phyloP scores from a whole-genome alignment of 1,139 yeast species.

The Scheffersomyces cryptocercus region DNA sequence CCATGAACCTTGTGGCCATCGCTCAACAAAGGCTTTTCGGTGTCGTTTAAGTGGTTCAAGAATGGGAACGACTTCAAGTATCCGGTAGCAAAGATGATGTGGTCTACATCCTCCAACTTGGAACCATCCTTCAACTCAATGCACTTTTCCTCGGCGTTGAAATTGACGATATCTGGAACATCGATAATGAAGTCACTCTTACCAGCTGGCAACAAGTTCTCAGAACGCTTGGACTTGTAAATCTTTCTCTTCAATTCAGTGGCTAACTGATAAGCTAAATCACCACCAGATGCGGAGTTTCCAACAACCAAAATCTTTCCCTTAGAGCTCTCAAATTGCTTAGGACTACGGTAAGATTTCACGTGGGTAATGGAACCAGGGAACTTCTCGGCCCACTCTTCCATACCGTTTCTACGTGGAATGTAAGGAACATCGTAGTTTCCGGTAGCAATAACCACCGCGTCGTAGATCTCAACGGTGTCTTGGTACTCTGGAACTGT shows the following conservation, averaged over 20 bases:
- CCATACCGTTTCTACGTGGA: slow-evolving; percentile 56
- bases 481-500: slow-evolving; percentile 7
- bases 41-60: slow-evolving; percentile 9
- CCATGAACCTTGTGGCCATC: slow-evolving; percentile 49
- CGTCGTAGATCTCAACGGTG: slow-evolving; percentile 36
- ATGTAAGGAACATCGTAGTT: slow-evolving; percentile 56
- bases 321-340: slow-evolving; percentile 39
- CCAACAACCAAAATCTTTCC: slow-evolving; percentile 56
- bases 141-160: slow-evolving; percentile 24
- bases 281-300: slow-evolving; percentile 63
- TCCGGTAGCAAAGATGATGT: slow-evolving; percentile 66
- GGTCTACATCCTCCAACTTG: slow-evolving; percentile 40
- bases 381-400: slow-evolving; percentile 43
- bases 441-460: slow-evolving; percentile 59
- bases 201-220: slow-evolving; percentile 42
- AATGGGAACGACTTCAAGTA: slow-evolving; percentile 30
- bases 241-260: slow-evolving; percentile 35
- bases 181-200: slow-evolving; percentile 36
- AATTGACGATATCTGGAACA: slow-evolving; percentile 38
- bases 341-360: slow-evolving; percentile 55
- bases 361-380: slow-evolving; percentile 60
- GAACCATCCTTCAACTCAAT: slow-evolving; percentile 15
- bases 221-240: slow-evolving; percentile 47
- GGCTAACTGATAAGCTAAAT: slow-evolving; percentile 54
- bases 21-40: slow-evolving; percentile 35